Evolutionary conservation across 2,329 filamentous ascomycete genomes (phyloP), one percentile per base, ranked within the genome.

Genomic region (Gaeumannomyces tritici): DNA sequence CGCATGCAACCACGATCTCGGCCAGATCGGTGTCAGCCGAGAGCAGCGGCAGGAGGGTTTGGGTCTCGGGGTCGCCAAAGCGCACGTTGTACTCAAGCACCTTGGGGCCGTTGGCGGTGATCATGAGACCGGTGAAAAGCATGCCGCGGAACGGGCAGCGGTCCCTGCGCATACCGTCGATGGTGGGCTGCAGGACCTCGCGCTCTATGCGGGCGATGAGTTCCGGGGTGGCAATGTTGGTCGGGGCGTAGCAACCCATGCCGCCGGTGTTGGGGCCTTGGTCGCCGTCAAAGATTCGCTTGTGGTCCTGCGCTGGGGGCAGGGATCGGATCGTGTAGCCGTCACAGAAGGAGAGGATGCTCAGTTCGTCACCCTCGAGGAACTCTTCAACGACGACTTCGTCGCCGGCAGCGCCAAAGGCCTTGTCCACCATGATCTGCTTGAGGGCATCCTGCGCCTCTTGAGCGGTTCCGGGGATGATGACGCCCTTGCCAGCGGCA

Each of bases 221-320:
- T 65, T 88, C 85, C 61, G 86, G 83, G 0, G 88, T 89, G 33
- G 89, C 87, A 69, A 93, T 88, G 66, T 85, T 89, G 1, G 93
- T 96, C n/a, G 90, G 90, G 21, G 93, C 92, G 75, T 98, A 98
- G 72, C 92, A 96, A 61, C 95, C 95, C 95, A 98, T 98, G 55
- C 95, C 95, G 64, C 93, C 95, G 2, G 95, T 98, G 77, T 98
- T 98, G 51, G 92, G 90, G 1, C 95, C 95, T 60, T 85, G 82
- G 72, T 98, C 93, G 62, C 90, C 91, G 70, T 99, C 95, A 61
- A 89, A 90, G 66, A 96, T 92, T 65, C 92, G 86, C 83, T 99
- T 98, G 80, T 99, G 95, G 74, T 98, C 95, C 75, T 99, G 95
- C 1, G 93, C 93, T 1, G 95, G 89, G 6, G 93, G 93, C 12